Evolutionary conservation across 1,139 yeast genomes (phyloP).

Genomic region (Kodamaea fungicola): DNA sequence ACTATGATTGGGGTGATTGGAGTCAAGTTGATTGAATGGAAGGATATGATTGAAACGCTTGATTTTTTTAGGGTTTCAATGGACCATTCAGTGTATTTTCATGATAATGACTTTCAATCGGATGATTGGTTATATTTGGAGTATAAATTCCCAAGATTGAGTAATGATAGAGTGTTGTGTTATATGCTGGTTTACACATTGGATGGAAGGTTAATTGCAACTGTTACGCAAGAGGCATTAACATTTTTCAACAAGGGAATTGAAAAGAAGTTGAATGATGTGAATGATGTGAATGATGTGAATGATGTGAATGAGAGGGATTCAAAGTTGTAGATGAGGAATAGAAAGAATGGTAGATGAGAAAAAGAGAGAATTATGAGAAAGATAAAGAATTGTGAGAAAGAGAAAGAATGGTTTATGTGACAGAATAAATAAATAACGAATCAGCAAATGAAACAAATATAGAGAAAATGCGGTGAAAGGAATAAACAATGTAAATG

Average conservation of each 20-base stretch:
- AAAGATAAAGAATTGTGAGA: no score
- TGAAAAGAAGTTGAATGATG: conserved; percentile 18
- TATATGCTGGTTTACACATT: conserved; percentile 26
- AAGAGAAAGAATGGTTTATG: no score
- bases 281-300: conserved; percentile 10
- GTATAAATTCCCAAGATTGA: conserved; percentile 30
- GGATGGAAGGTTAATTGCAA: conserved; percentile 28
- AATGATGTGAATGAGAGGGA: conserved; percentile 6
- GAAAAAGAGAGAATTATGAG: no score
- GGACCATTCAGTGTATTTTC: conserved; percentile 40
- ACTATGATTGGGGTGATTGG: conserved; percentile 26
- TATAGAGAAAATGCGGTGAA: no score
- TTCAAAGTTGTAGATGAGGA: not conserved
- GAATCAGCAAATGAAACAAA: no score
- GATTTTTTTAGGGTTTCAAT: conserved; percentile 38
- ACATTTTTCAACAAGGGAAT: conserved; percentile 24
- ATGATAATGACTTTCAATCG: conserved; percentile 34
- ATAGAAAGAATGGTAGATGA: not conserved
- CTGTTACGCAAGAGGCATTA: conserved; percentile 38
- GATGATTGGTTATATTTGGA: conserved; percentile 40
- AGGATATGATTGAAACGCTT: conserved; percentile 9
- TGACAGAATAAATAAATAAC: no score
- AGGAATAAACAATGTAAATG: no score
- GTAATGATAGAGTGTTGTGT: conserved; percentile 34
- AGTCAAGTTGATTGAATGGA: conserved; percentile 6